Percentiles rank a stretch among this genome's conserved stretches.
These are phyloP conservation scores for Takakia lepidozioides DNA, from an alignment of 225 moss, liverwort and hornwort genomes.

Conservation along the genomic window DNA sequence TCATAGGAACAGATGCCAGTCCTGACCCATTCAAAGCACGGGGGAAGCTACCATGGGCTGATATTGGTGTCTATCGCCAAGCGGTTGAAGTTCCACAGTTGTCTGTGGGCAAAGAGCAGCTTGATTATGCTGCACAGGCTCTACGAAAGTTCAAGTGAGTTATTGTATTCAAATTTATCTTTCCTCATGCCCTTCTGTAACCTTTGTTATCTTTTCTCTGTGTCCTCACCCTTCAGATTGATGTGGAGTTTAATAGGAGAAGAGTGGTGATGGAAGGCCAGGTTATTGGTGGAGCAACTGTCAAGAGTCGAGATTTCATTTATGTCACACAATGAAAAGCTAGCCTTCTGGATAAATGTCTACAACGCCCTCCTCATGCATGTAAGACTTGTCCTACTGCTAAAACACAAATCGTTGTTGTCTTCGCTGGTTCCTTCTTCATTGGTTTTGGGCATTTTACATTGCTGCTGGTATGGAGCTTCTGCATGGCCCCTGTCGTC, in stretches of 20 bases:
- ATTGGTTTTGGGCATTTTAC: too few relatives aligned
- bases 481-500: too few relatives aligned
- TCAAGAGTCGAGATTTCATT: conserved; percentile 51
- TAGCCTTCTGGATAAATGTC: conserved; percentile 95
- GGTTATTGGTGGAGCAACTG: conserved; percentile 68
- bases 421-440: too few relatives aligned
- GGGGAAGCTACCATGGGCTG: conserved; percentile 50
- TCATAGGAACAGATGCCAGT: conserved; percentile 45
- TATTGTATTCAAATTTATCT: not conserved
- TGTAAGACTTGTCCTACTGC: too few relatives aligned
- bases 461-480: too few relatives aligned
- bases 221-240: not conserved
- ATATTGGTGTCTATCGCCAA: conserved; percentile 50
- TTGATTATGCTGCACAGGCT: conserved; percentile 59
- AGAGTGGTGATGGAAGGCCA: conserved; percentile 10
- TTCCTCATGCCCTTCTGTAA: not conserved
- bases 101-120: conserved; percentile 64
- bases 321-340: conserved; percentile 72
- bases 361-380: conserved; percentile 98
- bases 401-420: too few relatives aligned
- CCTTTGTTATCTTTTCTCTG: not conserved
- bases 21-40: conserved; percentile 31
- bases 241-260: not conserved
- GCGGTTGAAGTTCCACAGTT: conserved; percentile 65
- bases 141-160: conserved; percentile 56